These are phyloP conservation scores for Ensete ventricosum DNA, from an alignment of 176 grass and related monocot species.

Conservation along the genomic window DNA sequence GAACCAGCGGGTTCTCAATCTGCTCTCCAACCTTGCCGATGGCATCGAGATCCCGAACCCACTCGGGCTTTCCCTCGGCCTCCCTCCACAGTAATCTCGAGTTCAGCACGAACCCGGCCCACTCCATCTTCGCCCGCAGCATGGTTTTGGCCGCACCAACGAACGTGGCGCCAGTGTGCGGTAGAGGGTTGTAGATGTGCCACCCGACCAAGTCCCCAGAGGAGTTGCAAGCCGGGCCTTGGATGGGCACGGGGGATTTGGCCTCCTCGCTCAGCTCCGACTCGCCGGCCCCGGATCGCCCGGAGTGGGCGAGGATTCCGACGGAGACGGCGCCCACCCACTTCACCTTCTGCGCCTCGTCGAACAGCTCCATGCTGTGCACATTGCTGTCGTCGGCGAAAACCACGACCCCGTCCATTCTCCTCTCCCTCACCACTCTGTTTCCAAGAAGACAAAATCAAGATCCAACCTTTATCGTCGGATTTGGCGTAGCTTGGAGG, in stretches of 20 bases:
- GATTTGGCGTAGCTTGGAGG: too few relatives aligned
- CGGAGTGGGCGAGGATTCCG: neutral
- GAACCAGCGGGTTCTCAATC: neutral
- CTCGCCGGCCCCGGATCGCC: neutral
- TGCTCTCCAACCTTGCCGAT: neutral
- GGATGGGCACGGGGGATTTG: conserved; percentile 51
- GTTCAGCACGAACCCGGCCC: conserved; percentile 29
- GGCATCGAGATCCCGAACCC: conserved; percentile 6
- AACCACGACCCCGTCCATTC: conserved; percentile 61
- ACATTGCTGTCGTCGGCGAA: conserved; percentile 90
- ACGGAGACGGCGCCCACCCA: conserved; percentile 42
- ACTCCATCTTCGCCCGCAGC: conserved; percentile 60
- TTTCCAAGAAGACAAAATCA: neutral
- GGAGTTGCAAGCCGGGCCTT: conserved; percentile 69
- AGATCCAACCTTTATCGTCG: neutral
- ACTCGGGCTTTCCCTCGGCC: conserved; percentile 1
- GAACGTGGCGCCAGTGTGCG: conserved; percentile 31
- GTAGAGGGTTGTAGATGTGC: conserved; percentile 46
- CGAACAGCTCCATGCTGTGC: conserved; percentile 73
- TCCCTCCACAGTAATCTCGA: conserved; percentile 9
- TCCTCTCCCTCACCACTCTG: neutral
- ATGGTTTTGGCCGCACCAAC: conserved; percentile 56
- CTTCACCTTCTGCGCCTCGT: conserved; percentile 75
- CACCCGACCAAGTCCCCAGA: conserved; percentile 41
- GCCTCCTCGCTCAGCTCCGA: conserved; percentile 27